Evolutionary conservation across 306 rosid genomes (phyloP).

Genomic region (Parietaria judaica): DNA sequence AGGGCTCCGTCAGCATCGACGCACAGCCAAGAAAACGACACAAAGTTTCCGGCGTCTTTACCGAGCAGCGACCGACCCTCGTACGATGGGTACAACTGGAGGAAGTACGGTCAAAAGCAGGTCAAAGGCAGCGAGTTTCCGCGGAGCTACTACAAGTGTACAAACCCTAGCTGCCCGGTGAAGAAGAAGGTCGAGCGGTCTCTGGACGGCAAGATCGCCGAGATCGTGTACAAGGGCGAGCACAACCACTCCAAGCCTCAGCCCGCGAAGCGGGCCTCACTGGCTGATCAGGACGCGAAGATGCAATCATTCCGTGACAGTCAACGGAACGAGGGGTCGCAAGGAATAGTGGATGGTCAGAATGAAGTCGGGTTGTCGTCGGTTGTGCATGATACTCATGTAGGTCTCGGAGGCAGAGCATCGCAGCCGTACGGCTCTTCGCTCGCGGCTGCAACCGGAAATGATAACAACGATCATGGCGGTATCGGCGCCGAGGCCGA

Average conservation of each 20-base stretch:
- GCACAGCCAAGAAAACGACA: conserved; percentile 46
- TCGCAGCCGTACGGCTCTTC: conserved; percentile 26
- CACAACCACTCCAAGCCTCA: conserved; percentile 86
- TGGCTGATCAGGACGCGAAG: conserved; percentile 43
- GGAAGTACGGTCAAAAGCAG: conserved; percentile 97
- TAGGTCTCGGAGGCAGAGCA: conserved; percentile 28
- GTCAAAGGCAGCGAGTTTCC: conserved; percentile 97
- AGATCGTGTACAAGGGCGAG: conserved; percentile 91
- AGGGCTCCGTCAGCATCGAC: conserved; percentile 9
- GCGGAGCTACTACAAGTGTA: conserved; percentile 88
- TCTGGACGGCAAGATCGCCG: conserved; percentile 79
- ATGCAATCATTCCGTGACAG: conserved; percentile 18
- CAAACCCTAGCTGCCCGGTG: conserved; percentile 85
- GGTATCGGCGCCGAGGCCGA: conserved; percentile 52
- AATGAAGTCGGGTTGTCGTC: conserved; percentile 27
- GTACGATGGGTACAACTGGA: conserved; percentile 94
- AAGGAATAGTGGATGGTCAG: conserved; percentile 44
- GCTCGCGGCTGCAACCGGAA: conserved; percentile 30
- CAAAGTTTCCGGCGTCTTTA: conserved; percentile 33
- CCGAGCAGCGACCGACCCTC: conserved; percentile 59
- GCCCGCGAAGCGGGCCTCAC: conserved; percentile 52
- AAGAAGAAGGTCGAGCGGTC: conserved; percentile 96
- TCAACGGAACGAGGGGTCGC: conserved; percentile 37
- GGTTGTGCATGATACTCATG: conserved; percentile 19
- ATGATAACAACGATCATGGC: conserved; percentile 34